Conservation (phyloP, 2,329 filamentous ascomycete genomes). For the Raffaelea deltoideospora region DNA sequence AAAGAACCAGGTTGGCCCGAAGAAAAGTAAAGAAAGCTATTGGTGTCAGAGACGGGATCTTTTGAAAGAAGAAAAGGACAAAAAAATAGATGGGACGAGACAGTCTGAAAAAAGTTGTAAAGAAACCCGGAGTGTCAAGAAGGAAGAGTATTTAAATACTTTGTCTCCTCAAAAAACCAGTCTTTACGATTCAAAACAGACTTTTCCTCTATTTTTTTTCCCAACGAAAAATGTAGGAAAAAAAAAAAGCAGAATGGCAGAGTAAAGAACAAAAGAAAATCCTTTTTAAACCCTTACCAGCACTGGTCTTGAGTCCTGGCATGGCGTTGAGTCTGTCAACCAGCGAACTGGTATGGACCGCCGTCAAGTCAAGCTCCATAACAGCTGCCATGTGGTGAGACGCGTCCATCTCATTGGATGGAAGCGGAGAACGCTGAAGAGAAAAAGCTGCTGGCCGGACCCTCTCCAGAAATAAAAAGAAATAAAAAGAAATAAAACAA, state of each 20-base stretch:
- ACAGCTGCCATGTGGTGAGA: constrained; percentile 22
- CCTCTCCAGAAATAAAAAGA: too few relatives aligned
- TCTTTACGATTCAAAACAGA: too few relatives aligned
- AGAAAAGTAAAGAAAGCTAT: constrained; percentile 73
- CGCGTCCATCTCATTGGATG: constrained; percentile 19
- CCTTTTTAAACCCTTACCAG: constrained; percentile 42
- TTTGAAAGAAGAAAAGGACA: not conserved
- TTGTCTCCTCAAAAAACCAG: too few relatives aligned
- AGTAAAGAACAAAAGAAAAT: constrained; percentile 5
- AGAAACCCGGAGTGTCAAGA: too few relatives aligned
- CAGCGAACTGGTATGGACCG: constrained; percentile 30
- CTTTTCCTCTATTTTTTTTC: too few relatives aligned
- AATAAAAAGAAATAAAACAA: too few relatives aligned
- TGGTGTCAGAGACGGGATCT: constrained; percentile 1
- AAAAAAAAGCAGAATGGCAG: not conserved
- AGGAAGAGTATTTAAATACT: too few relatives aligned
- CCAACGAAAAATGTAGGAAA: not conserved
- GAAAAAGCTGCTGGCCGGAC: too few relatives aligned
- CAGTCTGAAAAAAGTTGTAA: too few relatives aligned
- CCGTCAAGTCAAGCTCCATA: constrained; percentile 34
- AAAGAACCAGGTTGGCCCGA: constrained; percentile 63
- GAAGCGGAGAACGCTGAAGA: too few relatives aligned
- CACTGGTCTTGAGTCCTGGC: constrained; percentile 42
- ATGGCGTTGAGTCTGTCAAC: constrained; percentile 40
- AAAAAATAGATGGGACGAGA: too few relatives aligned